These are phyloP conservation scores for Scenedesmus sp. DNA, from an alignment of 163 green algal genomes.

Conservation along the genomic window DNA sequence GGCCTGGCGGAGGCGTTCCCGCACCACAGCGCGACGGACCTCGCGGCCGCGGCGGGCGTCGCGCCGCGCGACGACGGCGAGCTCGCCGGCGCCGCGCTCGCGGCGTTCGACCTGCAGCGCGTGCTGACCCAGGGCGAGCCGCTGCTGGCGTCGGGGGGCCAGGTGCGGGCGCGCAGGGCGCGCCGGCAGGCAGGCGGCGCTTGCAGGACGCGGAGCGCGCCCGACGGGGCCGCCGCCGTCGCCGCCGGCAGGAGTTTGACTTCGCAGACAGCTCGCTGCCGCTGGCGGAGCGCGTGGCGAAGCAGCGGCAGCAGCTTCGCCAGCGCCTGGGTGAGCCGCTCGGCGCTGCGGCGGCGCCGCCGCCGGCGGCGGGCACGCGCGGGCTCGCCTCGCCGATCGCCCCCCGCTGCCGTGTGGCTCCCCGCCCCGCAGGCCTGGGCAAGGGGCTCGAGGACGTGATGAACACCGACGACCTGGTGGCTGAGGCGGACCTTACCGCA, in stretches of 20 bases:
- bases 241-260: slow-evolving; percentile 78
- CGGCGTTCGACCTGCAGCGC: slow-evolving; percentile 33
- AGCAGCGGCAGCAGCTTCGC: slow-evolving; percentile 70
- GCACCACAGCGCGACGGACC: slow-evolving; percentile 61
- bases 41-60: slow-evolving; percentile 40
- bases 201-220: background rate
- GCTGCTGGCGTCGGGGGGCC: slow-evolving; percentile 77
- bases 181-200: background rate
- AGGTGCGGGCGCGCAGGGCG: slow-evolving; percentile 55
- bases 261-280: slow-evolving; percentile 37
- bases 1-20: slow-evolving; percentile 73
- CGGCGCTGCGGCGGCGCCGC: background rate
- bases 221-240: too few species aligned
- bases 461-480: slow-evolving; percentile 73
- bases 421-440: slow-evolving; percentile 27
- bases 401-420: too few species aligned
- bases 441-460: slow-evolving; percentile 53
- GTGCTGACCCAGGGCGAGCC: slow-evolving; percentile 72
- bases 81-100: slow-evolving; percentile 6
- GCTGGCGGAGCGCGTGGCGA: slow-evolving; percentile 66
- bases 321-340: slow-evolving; percentile 57
- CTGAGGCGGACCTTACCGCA: slow-evolving; percentile 73
- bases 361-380: too few species aligned
- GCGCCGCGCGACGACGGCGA: background rate
- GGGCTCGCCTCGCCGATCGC: too few species aligned